A percentile compares a stretch with the other conserved stretches of the same genome.
phyloP scores from a whole-genome alignment of 2,329 filamentous ascomycete genomes.

The Cladophialophora yegresii region DNA sequence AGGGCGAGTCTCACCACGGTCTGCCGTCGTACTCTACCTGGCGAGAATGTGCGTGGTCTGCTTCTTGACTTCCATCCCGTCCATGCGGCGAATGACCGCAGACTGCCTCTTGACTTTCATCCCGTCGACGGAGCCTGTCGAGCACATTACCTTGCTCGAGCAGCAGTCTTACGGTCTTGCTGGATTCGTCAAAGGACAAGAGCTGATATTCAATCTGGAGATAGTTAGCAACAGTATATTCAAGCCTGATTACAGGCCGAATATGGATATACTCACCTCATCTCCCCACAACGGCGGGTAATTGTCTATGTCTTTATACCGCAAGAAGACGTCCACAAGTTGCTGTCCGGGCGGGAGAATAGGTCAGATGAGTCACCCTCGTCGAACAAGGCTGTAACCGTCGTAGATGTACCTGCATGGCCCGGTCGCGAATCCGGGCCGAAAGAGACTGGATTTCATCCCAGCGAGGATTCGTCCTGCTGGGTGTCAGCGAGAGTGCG shows the following conservation, averaged over 20 bases:
- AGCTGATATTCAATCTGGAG: conserved; percentile 89
- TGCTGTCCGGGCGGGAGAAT: conserved; percentile 60
- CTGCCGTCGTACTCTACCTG: background rate
- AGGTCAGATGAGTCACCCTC: background rate
- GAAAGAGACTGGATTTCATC: background rate
- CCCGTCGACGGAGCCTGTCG: conserved; percentile 60
- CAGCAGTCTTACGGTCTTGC: conserved; percentile 76
- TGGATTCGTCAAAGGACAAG: conserved; percentile 76
- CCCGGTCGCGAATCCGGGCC: background rate
- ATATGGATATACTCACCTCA: conserved; percentile 63
- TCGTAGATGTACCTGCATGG: background rate
- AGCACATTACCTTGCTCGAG: conserved; percentile 91
- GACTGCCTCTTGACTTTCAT: conserved; percentile 58
- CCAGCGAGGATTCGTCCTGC: background rate
- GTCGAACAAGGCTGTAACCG: background rate
- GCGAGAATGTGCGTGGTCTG: conserved; percentile 40
- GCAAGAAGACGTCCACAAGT: conserved; percentile 91
- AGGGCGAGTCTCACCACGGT: too few relatives aligned
- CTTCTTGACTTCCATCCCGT: conserved; percentile 53
- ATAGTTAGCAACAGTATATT: conserved; percentile 18
- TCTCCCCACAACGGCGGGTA: conserved; percentile 95
- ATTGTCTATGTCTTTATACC: conserved; percentile 86
- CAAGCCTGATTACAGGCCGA: background rate
- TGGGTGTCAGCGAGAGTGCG: background rate
- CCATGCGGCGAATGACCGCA: conserved; percentile 45